Base-by-base conservation (phyloP, 345 rosid species). In the Aquilaria sinensis region DNA sequence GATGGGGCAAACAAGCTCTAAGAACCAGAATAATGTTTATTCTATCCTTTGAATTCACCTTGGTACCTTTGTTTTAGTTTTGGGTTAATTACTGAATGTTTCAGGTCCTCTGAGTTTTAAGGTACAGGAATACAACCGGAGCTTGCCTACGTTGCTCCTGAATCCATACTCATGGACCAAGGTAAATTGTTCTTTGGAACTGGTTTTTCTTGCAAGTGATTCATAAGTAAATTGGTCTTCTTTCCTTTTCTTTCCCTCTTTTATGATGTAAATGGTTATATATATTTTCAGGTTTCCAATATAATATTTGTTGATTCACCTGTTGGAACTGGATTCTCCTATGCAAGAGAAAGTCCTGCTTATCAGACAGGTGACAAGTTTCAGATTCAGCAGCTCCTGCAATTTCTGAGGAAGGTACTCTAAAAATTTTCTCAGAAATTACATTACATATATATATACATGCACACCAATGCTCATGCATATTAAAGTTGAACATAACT, bases 301-400 rank as follows among this genome's bases (percentile, higher is more conserved):
- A 76, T 91, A 63, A 73, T 86, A 67, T 84, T 88, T 70, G 53
- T 88, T 34, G 97, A 88, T 71, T 74, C 83, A 49, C 97, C 97
- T 13, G 87, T 80, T 11, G 91, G 91, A 23, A 78, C 93, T 45
- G 97, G 96, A 37, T 91, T 71, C 73, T 91, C 97, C 32, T 91
- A 80, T 47, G 77, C 91, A 5, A 76, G 48, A 71, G 77, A 68
- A 62, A 30, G 2, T 6, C 33, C 14, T 37, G 86, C 86, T 51
- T 65, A 56, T 32, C 53, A 48, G 48, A 12, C 80, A 4, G 72
- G 93, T 31, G 96, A 91, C 67, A 71, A 63, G 67, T 62, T 16
- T 47, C 93, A 84, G 72, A 65, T 75, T 67, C 66, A 65, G 7
- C 79, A 86, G 32, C 74, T 76, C 9, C 58, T 75, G 52, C 70